These are phyloP conservation scores for Mrakia hoshinonis DNA, from an alignment of 768 basidiomycete species.

Conservation along the genomic window DNA sequence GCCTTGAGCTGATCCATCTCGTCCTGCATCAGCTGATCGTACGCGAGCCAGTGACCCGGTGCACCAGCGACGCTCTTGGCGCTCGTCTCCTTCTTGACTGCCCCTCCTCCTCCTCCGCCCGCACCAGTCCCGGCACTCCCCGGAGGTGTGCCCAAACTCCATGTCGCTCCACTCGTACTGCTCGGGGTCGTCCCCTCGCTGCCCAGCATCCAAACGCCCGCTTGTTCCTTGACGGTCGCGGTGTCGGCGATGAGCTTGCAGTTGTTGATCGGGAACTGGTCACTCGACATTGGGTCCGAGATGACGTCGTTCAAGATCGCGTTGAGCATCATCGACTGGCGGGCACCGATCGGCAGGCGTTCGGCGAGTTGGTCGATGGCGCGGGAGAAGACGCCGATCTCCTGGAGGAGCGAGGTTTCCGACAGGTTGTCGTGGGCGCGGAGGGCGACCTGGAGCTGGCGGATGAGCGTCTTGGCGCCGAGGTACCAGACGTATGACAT, in stretches of 20 bases:
- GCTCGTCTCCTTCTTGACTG: not conserved
- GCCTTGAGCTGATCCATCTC: not conserved
- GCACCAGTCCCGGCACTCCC: too few relatives aligned
- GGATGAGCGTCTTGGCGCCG: too few relatives aligned
- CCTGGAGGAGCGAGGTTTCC: too few relatives aligned
- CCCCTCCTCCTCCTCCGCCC: too few relatives aligned
- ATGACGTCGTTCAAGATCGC: not conserved
- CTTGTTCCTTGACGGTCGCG: not conserved
- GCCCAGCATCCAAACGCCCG: not conserved
- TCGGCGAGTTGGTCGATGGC: too few relatives aligned
- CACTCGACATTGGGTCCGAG: not conserved
- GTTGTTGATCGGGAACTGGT: not conserved
- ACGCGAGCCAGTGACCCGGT: not conserved
- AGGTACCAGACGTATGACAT: not conserved
- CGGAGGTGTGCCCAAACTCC: too few relatives aligned
- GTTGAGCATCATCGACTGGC: not conserved
- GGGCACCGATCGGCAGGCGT: not conserved
- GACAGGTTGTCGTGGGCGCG: too few relatives aligned
- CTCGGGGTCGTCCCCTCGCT: too few relatives aligned
- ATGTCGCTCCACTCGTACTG: too few relatives aligned
- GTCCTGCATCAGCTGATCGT: not conserved
- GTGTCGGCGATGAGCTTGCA: not conserved
- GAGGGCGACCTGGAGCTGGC: too few relatives aligned
- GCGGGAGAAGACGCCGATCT: too few relatives aligned
- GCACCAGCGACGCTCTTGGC: not conserved